Percentiles rank a stretch among this genome's conserved stretches.
These are phyloP conservation scores for Hyaloscypha variabilis DNA, from an alignment of 495 filamentous ascomycete species.

Conservation along the genomic window DNA sequence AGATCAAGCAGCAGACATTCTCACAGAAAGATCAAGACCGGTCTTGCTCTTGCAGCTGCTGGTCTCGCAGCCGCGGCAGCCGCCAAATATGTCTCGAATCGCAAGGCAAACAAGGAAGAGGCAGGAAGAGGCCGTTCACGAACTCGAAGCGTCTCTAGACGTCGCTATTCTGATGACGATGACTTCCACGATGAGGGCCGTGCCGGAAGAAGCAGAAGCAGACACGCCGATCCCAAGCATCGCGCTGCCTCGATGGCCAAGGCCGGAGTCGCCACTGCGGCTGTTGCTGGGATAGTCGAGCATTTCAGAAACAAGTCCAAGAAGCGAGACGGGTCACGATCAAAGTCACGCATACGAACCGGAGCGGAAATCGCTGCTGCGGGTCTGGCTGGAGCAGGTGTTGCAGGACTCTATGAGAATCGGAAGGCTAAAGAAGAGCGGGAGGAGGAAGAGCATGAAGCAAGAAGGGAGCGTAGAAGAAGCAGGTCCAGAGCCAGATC, in stretches of 20 bases:
- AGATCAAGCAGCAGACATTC: conserved; percentile 56
- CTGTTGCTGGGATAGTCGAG: conserved; percentile 74
- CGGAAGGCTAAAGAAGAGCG: conserved; percentile 69
- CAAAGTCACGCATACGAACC: conserved; percentile 57
- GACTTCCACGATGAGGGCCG: conserved; percentile 27
- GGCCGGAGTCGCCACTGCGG: conserved; percentile 77
- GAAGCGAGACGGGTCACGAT: conserved; percentile 50
- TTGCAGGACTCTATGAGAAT: conserved; percentile 80
- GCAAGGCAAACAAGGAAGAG: conserved; percentile 66
- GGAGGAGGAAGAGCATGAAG: conserved; percentile 44
- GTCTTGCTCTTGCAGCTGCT: conserved; percentile 77
- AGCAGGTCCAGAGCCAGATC: conserved; percentile 60
- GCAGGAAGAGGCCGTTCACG: conserved; percentile 70
- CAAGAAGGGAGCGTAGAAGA: conserved; percentile 28
- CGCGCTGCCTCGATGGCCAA: conserved; percentile 72
- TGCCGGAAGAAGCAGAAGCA: conserved; percentile 44
- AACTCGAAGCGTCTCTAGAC: conserved; percentile 57
- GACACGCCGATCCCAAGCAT: conserved; percentile 59
- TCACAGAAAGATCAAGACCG: conserved; percentile 61
- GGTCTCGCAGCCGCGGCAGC: conserved; percentile 75
- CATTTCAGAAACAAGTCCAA: conserved; percentile 73
- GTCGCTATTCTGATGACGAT: conserved; percentile 37
- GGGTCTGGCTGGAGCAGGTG: conserved; percentile 76
- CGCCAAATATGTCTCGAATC: conserved; percentile 72
- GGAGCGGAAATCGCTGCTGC: conserved; percentile 69